These are phyloP conservation scores for Aureobasidium melanogenum DNA, from an alignment of 2,329 filamentous ascomycete species.

Conservation along the genomic window DNA sequence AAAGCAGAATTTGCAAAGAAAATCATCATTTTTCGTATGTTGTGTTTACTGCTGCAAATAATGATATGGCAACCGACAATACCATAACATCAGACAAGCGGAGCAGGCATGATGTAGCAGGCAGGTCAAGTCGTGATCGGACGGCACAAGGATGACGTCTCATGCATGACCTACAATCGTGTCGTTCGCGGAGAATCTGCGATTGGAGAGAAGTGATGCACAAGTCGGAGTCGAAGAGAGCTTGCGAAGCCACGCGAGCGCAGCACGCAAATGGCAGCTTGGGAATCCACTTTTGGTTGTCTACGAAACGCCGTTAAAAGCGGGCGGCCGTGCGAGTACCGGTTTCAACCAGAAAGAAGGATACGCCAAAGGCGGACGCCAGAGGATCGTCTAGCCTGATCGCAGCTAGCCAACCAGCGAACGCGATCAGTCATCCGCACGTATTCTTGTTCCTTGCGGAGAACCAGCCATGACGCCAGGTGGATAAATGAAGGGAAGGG, in stretches of 20 bases:
- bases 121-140: constrained; percentile 1
- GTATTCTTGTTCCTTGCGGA: constrained; percentile 12
- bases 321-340: constrained; percentile 8
- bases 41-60: constrained; percentile 1
- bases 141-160: constrained; percentile 10
- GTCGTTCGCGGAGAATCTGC: constrained; percentile 7
- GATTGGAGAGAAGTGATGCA: constrained; percentile 10
- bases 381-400: constrained; percentile 13
- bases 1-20: constrained; percentile 4
- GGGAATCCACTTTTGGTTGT: constrained; percentile 8
- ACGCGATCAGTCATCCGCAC: background rate
- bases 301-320: constrained; percentile 10
- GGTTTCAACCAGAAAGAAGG: constrained; percentile 8
- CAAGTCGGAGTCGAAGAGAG: background rate
- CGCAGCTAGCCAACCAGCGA: constrained; percentile 7
- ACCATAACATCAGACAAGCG: background rate
- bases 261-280: constrained; percentile 13
- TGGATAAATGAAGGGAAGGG: constrained; percentile 1
- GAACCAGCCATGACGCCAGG: constrained; percentile 11
- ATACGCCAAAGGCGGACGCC: constrained; percentile 11
- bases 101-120: background rate
- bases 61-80: background rate
- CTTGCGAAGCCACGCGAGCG: constrained; percentile 13
- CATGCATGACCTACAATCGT: constrained; percentile 1
- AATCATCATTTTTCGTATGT: background rate